Evolutionary conservation across 768 basidiomycete species (phyloP), one percentile per base, ranked within the genome.

Genomic region (Tremella yokohamensis): DNA sequence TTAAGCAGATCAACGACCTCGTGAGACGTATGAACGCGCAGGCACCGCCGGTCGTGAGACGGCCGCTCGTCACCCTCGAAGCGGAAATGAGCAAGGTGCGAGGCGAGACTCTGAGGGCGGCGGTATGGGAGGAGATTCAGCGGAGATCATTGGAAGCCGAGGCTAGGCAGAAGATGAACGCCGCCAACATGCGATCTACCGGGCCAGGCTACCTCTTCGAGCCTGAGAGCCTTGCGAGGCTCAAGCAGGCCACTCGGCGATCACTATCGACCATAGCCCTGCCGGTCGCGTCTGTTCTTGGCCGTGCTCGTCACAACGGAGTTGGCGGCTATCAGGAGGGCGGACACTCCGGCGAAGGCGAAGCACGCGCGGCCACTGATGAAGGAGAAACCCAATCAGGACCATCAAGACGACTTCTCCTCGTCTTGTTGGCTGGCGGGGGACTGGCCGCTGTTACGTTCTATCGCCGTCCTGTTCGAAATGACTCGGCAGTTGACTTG

Each of bases 1-100:
- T 91, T 38, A 80, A 79, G 26, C 85, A 90, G 63, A 76, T 90
- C 40, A 90, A 92, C 74, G 79, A 83, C 2, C 79, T 87, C 4
- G 85, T 90, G 24, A 81, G 88, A 49, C 84, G 85, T 77, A 87
- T 89, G 77, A 91, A 92, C 69, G 85, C 82, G 7, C 72, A 87
- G 44, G 90, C 89, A 12, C 89, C 88, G 1, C 87, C 87, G 66
- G 79, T 84, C 3, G 89, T 87, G n/a, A 81, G 89, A 18, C 78
- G 86, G 48, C 78, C 83, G 3, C 83, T 85, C 58, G 81, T 87
- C 58, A 76, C 79, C 20, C 81, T 83, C 20, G 79, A 79, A 8
- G 76, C 72, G 18, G 89, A 90, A 77, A 78, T 90, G 6, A 56
- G 49, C 37, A 62, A 52, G 53, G 49, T 66, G 8, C 48, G 71